Conservation (phyloP, 305 asterid genomes). For the Coffea humblotiana region DNA sequence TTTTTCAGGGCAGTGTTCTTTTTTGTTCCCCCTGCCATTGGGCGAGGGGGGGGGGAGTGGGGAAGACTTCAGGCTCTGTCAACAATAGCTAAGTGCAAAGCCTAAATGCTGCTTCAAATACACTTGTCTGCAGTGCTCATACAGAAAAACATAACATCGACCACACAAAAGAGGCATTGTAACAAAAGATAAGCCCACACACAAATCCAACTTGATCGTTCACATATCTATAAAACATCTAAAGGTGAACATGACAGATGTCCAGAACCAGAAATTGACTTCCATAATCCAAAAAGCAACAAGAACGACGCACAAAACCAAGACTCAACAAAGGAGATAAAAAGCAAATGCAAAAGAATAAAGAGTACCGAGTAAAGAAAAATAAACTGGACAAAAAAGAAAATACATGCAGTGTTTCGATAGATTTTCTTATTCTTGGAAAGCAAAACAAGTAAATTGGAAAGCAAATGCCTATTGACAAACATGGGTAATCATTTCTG, state of each 20-base stretch:
- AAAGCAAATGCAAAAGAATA: background rate
- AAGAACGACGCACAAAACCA: background rate
- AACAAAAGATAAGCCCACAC: background rate
- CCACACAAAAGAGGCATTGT: too few species aligned
- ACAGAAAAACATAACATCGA: too few species aligned
- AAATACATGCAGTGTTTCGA: background rate
- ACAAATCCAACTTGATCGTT: too few species aligned
- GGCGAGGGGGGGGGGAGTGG: too few species aligned
- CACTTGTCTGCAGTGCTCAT: too few species aligned
- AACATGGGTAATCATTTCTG: slow-evolving; percentile 92
- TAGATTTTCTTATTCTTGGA: slow-evolving; percentile 9
- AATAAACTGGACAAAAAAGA: background rate
- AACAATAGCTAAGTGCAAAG: too few species aligned
- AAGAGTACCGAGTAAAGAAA: background rate
- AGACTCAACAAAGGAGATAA: background rate
- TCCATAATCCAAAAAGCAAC: background rate
- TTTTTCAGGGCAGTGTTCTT: background rate
- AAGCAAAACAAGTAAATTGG: slow-evolving; percentile 10
- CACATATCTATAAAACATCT: background rate
- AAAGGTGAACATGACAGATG: background rate
- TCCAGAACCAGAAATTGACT: background rate
- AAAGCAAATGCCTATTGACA: slow-evolving; percentile 17
- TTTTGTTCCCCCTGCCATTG: too few species aligned
- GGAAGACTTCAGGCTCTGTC: too few species aligned
- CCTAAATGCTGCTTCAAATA: too few species aligned